Conservation (phyloP, 139 green algal genomes). For the Coelastrella sp. region DNA sequence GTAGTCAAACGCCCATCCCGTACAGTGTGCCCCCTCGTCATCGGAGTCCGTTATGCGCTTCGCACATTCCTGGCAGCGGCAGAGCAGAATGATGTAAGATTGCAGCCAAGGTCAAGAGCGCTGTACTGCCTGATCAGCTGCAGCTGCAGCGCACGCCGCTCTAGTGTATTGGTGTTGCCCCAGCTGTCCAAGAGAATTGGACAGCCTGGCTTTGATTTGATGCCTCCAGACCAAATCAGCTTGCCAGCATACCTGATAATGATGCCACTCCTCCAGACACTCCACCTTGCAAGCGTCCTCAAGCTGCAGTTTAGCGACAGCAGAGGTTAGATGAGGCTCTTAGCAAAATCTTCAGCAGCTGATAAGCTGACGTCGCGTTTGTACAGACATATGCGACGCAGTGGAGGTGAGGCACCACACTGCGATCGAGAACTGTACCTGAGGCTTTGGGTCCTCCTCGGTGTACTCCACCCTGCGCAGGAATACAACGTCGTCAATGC, state of each 20-base stretch:
- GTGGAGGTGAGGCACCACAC: background rate
- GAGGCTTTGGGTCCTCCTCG: slow-evolving; percentile 71
- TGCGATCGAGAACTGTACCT: slow-evolving; percentile 42
- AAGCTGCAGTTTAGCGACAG: slow-evolving; percentile 53
- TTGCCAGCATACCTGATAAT: slow-evolving; percentile 60
- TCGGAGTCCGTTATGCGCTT: slow-evolving; percentile 78
- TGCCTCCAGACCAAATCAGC: background rate
- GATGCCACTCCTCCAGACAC: slow-evolving; percentile 71
- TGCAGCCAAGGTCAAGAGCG: too few relatives aligned
- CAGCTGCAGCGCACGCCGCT: background rate
- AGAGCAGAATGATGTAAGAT: background rate
- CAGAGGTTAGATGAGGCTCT: background rate
- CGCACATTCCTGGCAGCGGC: slow-evolving; percentile 66
- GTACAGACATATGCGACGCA: too few relatives aligned
- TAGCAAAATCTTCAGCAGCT: too few relatives aligned
- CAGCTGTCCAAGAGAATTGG: background rate
- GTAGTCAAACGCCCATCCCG: slow-evolving; percentile 87
- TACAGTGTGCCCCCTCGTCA: slow-evolving; percentile 81
- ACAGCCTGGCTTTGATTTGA: too few relatives aligned
- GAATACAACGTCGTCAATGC: background rate
- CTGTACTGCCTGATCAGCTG: too few relatives aligned
- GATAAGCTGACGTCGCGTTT: too few relatives aligned
- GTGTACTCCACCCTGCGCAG: slow-evolving; percentile 69
- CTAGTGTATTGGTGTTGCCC: background rate
- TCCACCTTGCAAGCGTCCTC: slow-evolving; percentile 77